Conservation (phyloP, 2,329 filamentous ascomycete genomes). For the Cladorrhinum sp. region DNA sequence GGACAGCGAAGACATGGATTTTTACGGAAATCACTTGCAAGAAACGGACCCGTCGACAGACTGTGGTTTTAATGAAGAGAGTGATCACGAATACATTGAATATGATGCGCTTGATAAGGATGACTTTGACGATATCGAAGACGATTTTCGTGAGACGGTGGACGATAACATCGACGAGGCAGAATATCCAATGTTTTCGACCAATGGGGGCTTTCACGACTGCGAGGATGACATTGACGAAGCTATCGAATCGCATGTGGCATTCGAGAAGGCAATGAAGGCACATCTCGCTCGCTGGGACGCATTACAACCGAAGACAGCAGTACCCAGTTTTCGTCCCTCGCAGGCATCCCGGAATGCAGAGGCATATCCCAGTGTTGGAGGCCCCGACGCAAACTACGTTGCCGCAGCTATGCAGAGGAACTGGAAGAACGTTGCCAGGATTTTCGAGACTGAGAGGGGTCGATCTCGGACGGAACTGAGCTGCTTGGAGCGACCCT, state of each 20-base stretch:
- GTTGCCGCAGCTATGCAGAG: too few relatives aligned
- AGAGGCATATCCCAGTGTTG: background rate
- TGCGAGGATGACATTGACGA: background rate
- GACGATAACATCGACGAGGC: background rate
- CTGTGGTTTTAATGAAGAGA: background rate
- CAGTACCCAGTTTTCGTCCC: background rate
- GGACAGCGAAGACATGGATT: background rate
- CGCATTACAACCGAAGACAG: background rate
- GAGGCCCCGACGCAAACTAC: too few relatives aligned
- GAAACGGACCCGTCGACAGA: background rate
- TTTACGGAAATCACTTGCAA: background rate
- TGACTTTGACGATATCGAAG: background rate
- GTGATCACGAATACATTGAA: background rate
- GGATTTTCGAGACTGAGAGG: too few relatives aligned
- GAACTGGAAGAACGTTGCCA: too few relatives aligned
- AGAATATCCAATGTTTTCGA: background rate
- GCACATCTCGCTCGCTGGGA: background rate
- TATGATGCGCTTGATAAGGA: background rate
- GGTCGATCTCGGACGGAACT: too few relatives aligned
- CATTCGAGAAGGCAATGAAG: background rate
- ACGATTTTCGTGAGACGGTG: too few relatives aligned
- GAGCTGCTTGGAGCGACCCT: too few relatives aligned
- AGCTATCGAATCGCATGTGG: background rate
- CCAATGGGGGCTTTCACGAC: background rate
- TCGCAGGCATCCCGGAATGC: background rate